These are phyloP conservation scores for Tinospora cordifolia DNA, from an alignment of 164 flowering plant species.

Conservation along the genomic window DNA sequence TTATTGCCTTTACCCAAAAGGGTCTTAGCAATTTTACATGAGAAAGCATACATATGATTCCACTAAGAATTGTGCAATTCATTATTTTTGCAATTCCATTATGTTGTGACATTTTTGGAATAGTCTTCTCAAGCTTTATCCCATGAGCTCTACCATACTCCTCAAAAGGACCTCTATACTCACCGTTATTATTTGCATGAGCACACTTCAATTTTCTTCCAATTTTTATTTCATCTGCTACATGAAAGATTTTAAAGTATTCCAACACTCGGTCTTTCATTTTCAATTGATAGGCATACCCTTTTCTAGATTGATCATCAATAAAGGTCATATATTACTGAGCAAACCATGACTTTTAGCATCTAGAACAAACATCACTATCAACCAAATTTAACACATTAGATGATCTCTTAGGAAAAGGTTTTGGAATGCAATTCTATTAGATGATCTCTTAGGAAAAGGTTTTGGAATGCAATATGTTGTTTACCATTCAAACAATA, in stretches of 20 bases:
- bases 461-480: background rate
- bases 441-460: background rate
- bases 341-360: background rate
- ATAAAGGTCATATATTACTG: conserved; percentile 7
- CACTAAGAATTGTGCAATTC: background rate
- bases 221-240: conserved; percentile 10
- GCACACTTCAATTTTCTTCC: conserved; percentile 10
- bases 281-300: conserved; percentile 1
- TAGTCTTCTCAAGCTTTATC: conserved; percentile 4
- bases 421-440: background rate
- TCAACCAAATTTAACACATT: too few species aligned
- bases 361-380: background rate
- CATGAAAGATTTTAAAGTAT: conserved; percentile 9
- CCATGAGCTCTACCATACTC: conserved; percentile 9
- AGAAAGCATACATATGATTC: background rate
- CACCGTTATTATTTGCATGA: conserved; percentile 11
- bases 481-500: background rate
- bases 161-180: conserved; percentile 10
- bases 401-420: background rate
- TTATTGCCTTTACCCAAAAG: background rate
- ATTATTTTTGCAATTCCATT: background rate
- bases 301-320: background rate
- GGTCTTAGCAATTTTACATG: background rate
- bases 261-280: conserved; percentile 13
- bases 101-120: background rate